These are phyloP conservation scores for Colletotrichum spinosum DNA, from an alignment of 2,329 filamentous ascomycete genomes.

Conservation along the genomic window DNA sequence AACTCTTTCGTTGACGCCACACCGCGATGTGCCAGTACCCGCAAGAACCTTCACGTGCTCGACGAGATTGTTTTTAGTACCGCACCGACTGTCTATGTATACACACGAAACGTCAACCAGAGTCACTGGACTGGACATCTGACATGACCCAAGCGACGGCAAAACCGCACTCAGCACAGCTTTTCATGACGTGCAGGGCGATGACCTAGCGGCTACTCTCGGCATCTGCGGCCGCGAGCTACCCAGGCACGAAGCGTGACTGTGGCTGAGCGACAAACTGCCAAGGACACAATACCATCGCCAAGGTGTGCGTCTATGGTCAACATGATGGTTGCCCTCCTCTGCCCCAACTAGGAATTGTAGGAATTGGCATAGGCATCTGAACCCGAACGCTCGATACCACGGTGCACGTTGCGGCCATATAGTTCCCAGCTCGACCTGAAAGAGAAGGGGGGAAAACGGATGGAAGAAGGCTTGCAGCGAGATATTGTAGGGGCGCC, in stretches of 20 bases:
- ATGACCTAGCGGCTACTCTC: background rate
- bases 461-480: no score
- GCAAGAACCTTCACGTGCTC: no score
- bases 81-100: slow-evolving; percentile 2
- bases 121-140: background rate
- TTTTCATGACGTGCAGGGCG: background rate
- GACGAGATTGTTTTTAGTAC: background rate
- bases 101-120: slow-evolving; percentile 4
- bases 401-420: no score
- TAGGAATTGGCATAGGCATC: no score
- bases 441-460: no score
- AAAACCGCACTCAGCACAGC: background rate
- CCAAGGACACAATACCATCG: no score
- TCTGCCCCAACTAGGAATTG: no score
- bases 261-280: background rate
- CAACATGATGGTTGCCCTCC: background rate
- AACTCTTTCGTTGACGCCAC: background rate
- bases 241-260: background rate
- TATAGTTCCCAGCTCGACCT: no score
- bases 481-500: no score
- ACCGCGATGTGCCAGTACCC: no score
- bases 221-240: background rate
- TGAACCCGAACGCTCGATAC: no score
- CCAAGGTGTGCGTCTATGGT: background rate
- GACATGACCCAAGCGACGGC: background rate